These are phyloP conservation scores for Beta vulgaris DNA, from an alignment of 148 eudicot species.

Conservation along the genomic window DNA sequence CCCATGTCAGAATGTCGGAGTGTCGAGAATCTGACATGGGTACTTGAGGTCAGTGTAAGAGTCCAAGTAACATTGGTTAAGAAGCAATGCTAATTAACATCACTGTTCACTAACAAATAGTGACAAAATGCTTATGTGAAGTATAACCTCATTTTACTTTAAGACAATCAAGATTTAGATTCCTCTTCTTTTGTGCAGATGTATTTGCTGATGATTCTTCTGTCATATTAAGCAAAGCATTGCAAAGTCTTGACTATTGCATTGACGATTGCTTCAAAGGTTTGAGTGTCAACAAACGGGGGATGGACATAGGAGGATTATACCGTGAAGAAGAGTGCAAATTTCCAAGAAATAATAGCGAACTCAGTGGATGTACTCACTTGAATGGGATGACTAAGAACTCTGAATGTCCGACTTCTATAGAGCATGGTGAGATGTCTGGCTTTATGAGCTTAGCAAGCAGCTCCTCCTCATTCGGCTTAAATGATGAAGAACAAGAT, in stretches of 20 bases:
- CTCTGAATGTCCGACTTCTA: conserved; percentile 26
- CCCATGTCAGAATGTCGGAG: too few species aligned
- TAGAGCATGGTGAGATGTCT: conserved; percentile 27
- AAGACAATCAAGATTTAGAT: conserved; percentile 18
- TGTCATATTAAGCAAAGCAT: conserved; percentile 13
- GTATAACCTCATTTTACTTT: too few species aligned
- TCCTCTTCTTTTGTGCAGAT: conserved; percentile 33
- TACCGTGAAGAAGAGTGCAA: conserved; percentile 35
- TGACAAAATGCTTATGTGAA: too few species aligned
- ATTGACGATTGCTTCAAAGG: conserved; percentile 29
- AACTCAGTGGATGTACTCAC: conserved; percentile 23
- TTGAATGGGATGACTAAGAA: conserved; percentile 29
- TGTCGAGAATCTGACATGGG: too few species aligned
- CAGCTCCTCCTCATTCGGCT: conserved; percentile 39
- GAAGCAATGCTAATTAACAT: too few species aligned
- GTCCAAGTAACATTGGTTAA: too few species aligned
- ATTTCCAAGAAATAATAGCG: conserved; percentile 26
- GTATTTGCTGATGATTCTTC: conserved; percentile 28
- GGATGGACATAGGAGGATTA: conserved; percentile 33
- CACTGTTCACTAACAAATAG: too few species aligned
- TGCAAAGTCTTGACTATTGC: conserved; percentile 17
- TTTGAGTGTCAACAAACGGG: conserved; percentile 33
- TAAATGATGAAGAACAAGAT: conserved; percentile 35
- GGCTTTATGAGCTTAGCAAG: conserved; percentile 42
- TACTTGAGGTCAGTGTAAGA: too few species aligned